A percentile compares a stretch with the other conserved stretches of the same genome.
phyloP scores from a whole-genome alignment of 2,329 filamentous ascomycete species.

The Colletotrichum gigasporum region DNA sequence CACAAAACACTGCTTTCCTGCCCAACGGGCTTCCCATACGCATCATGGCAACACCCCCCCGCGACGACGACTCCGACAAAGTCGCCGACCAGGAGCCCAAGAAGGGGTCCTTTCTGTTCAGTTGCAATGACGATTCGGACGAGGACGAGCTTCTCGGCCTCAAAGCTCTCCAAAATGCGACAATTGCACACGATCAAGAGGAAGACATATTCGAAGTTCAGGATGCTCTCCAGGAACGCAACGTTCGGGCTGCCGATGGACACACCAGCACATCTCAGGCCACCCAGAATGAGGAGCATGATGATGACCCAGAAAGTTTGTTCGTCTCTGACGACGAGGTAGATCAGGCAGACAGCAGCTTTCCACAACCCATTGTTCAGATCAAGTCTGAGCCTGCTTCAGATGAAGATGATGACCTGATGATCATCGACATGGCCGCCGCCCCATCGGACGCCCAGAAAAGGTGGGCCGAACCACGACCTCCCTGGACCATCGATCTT shows the following conservation, averaged over 20 bases:
- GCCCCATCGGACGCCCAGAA: neutral
- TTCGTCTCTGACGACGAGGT: neutral
- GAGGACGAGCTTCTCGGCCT: neutral
- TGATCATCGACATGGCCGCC: neutral
- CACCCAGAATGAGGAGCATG: neutral
- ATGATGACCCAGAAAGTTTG: neutral
- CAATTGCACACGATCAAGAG: neutral
- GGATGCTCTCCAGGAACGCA: neutral
- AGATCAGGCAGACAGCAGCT: accelerated
- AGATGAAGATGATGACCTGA: neutral
- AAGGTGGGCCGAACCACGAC: neutral
- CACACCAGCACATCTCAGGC: neutral
- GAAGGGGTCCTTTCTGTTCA: neutral
- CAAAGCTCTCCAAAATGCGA: neutral
- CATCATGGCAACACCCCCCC: neutral
- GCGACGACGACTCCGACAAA: neutral
- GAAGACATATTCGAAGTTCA: neutral
- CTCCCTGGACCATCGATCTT: neutral
- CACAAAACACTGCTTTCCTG: too few relatives aligned
- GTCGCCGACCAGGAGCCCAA: too few relatives aligned
- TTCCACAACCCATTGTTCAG: neutral
- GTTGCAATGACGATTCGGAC: neutral
- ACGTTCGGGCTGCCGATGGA: too few relatives aligned
- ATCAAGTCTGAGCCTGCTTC: neutral
- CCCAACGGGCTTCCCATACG: too few relatives aligned